A percentile compares a stretch with the other conserved stretches of the same genome.
These are phyloP conservation scores for Beauveria caledonica DNA, from an alignment of 2,329 filamentous ascomycete species.

Conservation along the genomic window DNA sequence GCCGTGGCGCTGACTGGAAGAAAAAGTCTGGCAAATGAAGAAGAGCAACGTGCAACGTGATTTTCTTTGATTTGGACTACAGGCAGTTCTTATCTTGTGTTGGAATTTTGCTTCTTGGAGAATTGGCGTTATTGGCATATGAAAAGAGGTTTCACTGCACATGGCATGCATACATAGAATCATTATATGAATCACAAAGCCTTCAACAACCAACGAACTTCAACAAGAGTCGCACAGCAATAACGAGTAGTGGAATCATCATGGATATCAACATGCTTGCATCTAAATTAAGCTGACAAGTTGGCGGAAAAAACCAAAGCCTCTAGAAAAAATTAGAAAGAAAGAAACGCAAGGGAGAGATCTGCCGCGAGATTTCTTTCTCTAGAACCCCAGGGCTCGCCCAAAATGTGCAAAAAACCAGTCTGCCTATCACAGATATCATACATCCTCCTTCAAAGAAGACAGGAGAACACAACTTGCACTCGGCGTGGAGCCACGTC, in stretches of 20 bases:
- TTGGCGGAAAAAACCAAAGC: neutral
- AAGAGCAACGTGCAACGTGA: neutral
- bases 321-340: neutral
- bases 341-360: slow-evolving; percentile 15
- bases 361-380: slow-evolving; percentile 7
- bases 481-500: neutral
- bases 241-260: slow-evolving; percentile 18
- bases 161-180: neutral
- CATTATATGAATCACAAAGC: neutral
- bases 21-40: slow-evolving; percentile 19
- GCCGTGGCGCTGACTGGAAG: slow-evolving; percentile 37
- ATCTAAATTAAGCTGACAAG: slow-evolving; percentile 10
- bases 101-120: neutral
- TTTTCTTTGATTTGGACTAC: neutral
- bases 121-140: slow-evolving; percentile 1
- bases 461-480: neutral
- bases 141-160: slow-evolving; percentile 4
- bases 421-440: neutral
- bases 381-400: slow-evolving; percentile 1
- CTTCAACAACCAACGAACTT: neutral
- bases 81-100: neutral
- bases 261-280: slow-evolving; percentile 25
- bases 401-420: slow-evolving; percentile 6
- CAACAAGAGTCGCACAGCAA: neutral
- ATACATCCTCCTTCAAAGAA: neutral